phyloP scores from a whole-genome alignment of 2,329 filamentous ascomycete species.

The Incumbomyces delicatus region DNA sequence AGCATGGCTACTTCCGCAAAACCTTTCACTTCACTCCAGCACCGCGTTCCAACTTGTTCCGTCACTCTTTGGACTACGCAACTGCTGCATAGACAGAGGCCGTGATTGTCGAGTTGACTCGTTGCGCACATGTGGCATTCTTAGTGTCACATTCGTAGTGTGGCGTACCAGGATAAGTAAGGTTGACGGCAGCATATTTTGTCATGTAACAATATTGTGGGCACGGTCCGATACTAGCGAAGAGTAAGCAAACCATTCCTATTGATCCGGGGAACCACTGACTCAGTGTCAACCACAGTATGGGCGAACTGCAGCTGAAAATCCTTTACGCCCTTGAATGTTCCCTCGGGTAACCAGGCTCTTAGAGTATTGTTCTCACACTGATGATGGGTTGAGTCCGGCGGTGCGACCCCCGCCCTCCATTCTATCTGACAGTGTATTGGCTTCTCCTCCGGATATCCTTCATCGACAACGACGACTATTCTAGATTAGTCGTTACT shows the following conservation, averaged over 20 bases:
- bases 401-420: conserved; percentile 13
- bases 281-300: conserved; percentile 17
- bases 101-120: conserved; percentile 11
- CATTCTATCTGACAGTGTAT: conserved; percentile 17
- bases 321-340: conserved; percentile 14
- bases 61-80: not conserved
- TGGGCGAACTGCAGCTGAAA: conserved; percentile 15
- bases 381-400: conserved; percentile 4
- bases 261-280: not conserved
- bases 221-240: not conserved
- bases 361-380: conserved; percentile 5
- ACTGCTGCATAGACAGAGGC: conserved; percentile 12
- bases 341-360: conserved; percentile 9
- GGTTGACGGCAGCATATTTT: conserved; percentile 14
- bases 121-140: conserved; percentile 12
- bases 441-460: conserved; percentile 13
- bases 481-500: not conserved
- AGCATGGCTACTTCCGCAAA: no score
- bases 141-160: conserved; percentile 15
- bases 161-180: conserved; percentile 12
- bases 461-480: conserved; percentile 19
- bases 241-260: not conserved
- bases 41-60: no score
- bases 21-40: no score
- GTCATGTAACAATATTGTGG: conserved; percentile 9